phyloP scores from a whole-genome alignment of 768 basidiomycete species.

The Phanerochaete sordida region DNA sequence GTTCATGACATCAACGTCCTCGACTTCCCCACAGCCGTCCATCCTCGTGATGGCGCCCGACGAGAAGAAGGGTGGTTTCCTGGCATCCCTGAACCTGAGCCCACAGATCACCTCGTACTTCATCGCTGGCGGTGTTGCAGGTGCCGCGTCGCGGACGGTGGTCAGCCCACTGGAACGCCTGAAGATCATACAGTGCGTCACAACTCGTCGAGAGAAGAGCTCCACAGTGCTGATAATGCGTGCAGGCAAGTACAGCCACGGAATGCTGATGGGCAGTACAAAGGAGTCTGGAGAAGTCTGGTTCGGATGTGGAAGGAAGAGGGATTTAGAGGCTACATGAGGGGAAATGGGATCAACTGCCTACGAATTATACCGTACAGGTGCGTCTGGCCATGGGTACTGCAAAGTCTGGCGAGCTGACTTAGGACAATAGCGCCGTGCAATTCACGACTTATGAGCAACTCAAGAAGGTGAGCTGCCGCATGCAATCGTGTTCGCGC shows the following conservation, averaged over 20 bases:
- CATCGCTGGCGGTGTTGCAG: slow-evolving; percentile 52
- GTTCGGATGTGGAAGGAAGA: slow-evolving; percentile 92
- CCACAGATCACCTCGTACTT: slow-evolving; percentile 45
- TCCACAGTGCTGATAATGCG: not conserved
- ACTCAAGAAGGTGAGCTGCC: slow-evolving; percentile 67
- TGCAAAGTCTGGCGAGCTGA: not conserved
- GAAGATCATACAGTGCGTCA: slow-evolving; percentile 91
- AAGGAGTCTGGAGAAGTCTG: slow-evolving; percentile 80
- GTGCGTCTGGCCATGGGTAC: slow-evolving; percentile 9
- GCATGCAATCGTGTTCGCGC: not conserved
- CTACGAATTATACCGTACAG: slow-evolving; percentile 88
- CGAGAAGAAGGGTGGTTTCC: slow-evolving; percentile 8
- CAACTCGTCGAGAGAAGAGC: not conserved
- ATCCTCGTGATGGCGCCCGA: slow-evolving; percentile 6
- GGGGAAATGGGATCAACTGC: slow-evolving; percentile 91
- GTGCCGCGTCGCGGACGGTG: slow-evolving; percentile 80
- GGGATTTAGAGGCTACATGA: slow-evolving; percentile 90
- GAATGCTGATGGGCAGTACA: slow-evolving; percentile 62
- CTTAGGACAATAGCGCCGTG: slow-evolving; percentile 52
- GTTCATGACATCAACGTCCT: slow-evolving; percentile 2
- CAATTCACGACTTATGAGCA: slow-evolving; percentile 90
- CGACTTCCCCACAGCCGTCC: not conserved
- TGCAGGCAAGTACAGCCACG: slow-evolving; percentile 86
- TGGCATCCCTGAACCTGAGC: slow-evolving; percentile 19
- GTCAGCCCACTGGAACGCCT: slow-evolving; percentile 90